Evolutionary conservation across 2,329 filamentous ascomycete genomes (phyloP).

Genomic region (Aureobasidium mangrovei): DNA sequence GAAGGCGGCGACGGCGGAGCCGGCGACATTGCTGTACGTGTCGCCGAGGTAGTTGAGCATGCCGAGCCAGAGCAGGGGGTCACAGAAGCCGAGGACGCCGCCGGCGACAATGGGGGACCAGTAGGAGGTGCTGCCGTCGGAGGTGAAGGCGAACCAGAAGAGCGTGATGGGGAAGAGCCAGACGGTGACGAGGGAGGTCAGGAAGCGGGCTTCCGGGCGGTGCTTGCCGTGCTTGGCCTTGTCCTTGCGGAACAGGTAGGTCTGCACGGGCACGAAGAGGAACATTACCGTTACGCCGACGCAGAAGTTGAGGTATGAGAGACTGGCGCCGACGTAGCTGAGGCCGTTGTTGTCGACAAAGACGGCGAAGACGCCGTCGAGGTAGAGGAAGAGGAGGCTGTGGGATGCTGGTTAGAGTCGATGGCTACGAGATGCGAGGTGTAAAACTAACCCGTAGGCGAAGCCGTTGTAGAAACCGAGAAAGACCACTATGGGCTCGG

Average conservation of each 20-base stretch:
- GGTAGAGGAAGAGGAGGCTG: constrained; percentile 27
- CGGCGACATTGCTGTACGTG: constrained; percentile 11
- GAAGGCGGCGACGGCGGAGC: constrained; percentile 9
- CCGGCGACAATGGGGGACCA: constrained; percentile 12
- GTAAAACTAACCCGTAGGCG: constrained; percentile 22
- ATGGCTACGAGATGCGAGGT: background rate
- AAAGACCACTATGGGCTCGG: constrained; percentile 42
- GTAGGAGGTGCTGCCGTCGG: background rate
- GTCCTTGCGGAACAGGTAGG: constrained; percentile 12
- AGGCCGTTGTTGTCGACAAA: constrained; percentile 13
- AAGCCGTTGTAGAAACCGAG: constrained; percentile 39
- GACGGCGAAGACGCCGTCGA: constrained; percentile 13
- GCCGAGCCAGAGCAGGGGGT: constrained; percentile 12
- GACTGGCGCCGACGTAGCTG: constrained; percentile 6
- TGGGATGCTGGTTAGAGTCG: background rate
- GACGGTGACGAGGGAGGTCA: constrained; percentile 10
- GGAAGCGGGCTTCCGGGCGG: constrained; percentile 13
- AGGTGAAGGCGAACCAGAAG: constrained; percentile 15
- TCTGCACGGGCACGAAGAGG: constrained; percentile 10
- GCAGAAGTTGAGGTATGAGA: constrained; percentile 13
- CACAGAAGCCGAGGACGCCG: constrained; percentile 12
- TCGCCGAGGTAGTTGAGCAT: constrained; percentile 12
- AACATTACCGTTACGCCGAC: constrained; percentile 12
- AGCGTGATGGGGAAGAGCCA: constrained; percentile 12
- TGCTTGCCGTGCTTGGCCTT: constrained; percentile 4